Percentiles rank a stretch among this genome's conserved stretches.
phyloP scores from a whole-genome alignment of 495 filamentous ascomycete species.

The Parathielavia hyrcaniae region DNA sequence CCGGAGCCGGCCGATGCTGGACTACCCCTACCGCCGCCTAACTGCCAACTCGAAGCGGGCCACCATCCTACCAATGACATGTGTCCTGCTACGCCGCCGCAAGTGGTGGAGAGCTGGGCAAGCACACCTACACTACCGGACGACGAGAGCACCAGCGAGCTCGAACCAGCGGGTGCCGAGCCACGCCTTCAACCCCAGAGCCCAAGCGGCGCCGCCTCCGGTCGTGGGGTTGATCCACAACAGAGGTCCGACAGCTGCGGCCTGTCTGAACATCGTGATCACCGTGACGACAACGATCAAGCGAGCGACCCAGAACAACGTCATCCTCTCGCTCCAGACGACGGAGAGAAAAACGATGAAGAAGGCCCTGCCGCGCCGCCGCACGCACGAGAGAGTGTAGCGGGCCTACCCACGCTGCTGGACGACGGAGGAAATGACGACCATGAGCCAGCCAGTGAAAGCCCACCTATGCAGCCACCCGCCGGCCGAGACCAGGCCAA shows the following conservation, averaged over 20 bases:
- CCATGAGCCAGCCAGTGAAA: constrained; percentile 8
- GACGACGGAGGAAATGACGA: constrained; percentile 11
- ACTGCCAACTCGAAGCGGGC: not conserved
- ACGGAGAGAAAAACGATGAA: not conserved
- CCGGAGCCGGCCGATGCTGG: constrained; percentile 13
- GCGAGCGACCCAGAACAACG: no score
- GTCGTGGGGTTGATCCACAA: constrained; percentile 12
- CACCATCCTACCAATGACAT: not conserved
- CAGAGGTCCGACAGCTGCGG: constrained; percentile 9
- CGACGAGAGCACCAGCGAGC: constrained; percentile 1
- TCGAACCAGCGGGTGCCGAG: not conserved
- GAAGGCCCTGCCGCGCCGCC: no score
- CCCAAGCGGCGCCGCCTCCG: constrained; percentile 11
- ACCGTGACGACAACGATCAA: no score
- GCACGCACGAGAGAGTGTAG: no score
- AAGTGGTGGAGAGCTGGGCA: constrained; percentile 11
- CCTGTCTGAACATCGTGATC: no score
- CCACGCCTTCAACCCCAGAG: constrained; percentile 7
- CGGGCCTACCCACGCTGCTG: constrained; percentile 8
- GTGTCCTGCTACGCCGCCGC: constrained; percentile 8
- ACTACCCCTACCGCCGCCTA: not conserved
- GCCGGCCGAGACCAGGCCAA: constrained; percentile 12
- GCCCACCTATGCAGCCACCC: constrained; percentile 16
- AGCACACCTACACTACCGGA: not conserved
- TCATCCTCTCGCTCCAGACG: not conserved